Evolutionary conservation across 192 early-diverging fungal genomes (phyloP), one percentile per base, ranked within the genome.

Genomic region (Coemansia sp.): DNA sequence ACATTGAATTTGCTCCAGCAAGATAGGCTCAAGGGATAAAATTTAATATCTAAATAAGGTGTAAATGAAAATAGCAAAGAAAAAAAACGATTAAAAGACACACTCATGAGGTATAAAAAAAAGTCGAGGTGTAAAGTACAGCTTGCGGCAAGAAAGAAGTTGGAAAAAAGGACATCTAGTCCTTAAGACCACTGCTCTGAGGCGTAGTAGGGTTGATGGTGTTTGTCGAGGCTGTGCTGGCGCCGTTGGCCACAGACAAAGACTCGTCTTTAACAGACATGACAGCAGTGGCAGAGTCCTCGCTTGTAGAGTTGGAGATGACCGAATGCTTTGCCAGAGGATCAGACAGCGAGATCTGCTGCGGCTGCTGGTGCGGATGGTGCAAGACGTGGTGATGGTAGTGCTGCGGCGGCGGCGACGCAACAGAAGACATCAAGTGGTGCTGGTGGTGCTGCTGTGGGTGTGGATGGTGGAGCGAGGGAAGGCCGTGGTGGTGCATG

Each of bases 151-250:
- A 54, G n/a, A 11, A 29, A 25, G 15, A 10, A 31, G 17, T 24
- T 19, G n/a, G 10, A 66, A 25, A 43, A 36, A 22, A 38, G 35
- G 17, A 4, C 24, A 17, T 59, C 40, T n/a, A 70, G 40, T 70
- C 68, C 24, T 70, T 70, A 31, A 70, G 25, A 2, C 60, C 56
- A 32, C 32, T 61, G 43, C 42, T 71, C 61, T 71, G 64, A 14
- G 75, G 65, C 24, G 65, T 77, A 49, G 65, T 39, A 10, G 76
- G 63, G 53, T 66, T 73, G n/a, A 68, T 22, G 25, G 63, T 24
- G 19, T 20, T 58, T 31, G n/a, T 64, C 40, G 70, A 66, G 24
- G 54, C 17, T 12, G 71, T 59, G 66, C 41, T 49, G 32, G 45
- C 40, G 25, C 37, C 46, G 51, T 49, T 49, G 14, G 42, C 59